Evolutionary conservation across 2,329 filamentous ascomycete species (phyloP).

Genomic region (Mycocentrospora acerina): DNA sequence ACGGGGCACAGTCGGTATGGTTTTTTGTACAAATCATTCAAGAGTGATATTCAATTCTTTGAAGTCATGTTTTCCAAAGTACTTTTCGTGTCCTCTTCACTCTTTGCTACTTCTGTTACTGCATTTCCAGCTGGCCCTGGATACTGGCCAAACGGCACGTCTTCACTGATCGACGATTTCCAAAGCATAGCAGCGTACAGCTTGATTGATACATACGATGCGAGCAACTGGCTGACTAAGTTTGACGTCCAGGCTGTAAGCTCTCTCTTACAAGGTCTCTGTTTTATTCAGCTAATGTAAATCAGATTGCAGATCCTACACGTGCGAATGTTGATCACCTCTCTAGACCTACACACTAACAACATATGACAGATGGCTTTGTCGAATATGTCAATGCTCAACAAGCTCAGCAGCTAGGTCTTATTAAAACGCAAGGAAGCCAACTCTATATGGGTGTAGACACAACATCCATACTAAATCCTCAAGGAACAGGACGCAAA

Average conservation of each 20-base stretch:
- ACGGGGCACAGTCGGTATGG: too few species aligned
- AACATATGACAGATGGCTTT: conserved; percentile 31
- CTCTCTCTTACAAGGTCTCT: background rate
- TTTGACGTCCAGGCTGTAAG: conserved; percentile 37
- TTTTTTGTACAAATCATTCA: too few species aligned
- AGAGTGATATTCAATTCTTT: too few species aligned
- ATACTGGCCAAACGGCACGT: conserved; percentile 23
- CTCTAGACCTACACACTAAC: background rate
- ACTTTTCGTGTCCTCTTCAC: too few species aligned
- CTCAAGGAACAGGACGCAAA: conserved; percentile 37
- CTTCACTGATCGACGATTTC: conserved; percentile 13
- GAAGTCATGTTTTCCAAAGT: background rate
- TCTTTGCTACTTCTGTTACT: too few species aligned
- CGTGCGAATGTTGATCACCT: conserved; percentile 17
- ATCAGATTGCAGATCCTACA: conserved; percentile 38
- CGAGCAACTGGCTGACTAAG: conserved; percentile 41
- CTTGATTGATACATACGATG: conserved; percentile 40
- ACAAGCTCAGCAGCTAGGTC: conserved; percentile 35
- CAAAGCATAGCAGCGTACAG: conserved; percentile 23
- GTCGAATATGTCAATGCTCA: conserved; percentile 40
- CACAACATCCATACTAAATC: conserved; percentile 26
- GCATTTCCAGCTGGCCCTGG: conserved; percentile 22
- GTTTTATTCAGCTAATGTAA: conserved; percentile 2
- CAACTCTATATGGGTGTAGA: conserved; percentile 46
- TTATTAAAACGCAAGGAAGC: conserved; percentile 34